These are phyloP conservation scores for Candida railenensis DNA, from an alignment of 805 yeast genomes.

Conservation along the genomic window DNA sequence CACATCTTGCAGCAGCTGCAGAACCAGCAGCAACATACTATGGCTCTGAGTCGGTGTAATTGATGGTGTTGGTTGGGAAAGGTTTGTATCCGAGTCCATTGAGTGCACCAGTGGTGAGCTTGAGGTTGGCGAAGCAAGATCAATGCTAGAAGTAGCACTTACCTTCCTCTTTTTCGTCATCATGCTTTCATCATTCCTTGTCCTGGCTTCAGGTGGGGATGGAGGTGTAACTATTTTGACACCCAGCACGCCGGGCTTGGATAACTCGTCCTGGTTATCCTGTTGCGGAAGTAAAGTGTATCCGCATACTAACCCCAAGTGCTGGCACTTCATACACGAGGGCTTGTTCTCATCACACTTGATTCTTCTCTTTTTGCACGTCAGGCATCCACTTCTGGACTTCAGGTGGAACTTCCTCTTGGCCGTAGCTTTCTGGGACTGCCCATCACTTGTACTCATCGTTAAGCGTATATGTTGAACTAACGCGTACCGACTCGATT, in stretches of 20 bases:
- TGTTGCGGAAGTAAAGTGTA: constrained; percentile 35
- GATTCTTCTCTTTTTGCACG: constrained; percentile 86
- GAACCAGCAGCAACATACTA: background rate
- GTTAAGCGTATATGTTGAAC: background rate
- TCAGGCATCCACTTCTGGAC: constrained; percentile 83
- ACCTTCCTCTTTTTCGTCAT: background rate
- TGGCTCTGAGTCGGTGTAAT: constrained; percentile 4
- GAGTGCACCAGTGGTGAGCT: background rate
- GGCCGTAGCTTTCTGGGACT: constrained; percentile 40
- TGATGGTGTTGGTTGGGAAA: constrained; percentile 4
- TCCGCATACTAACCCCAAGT: constrained; percentile 77
- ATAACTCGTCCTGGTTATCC: constrained; percentile 3
- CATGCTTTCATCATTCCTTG: background rate
- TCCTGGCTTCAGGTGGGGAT: background rate
- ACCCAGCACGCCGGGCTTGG: too few relatives aligned
- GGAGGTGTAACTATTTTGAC: background rate
- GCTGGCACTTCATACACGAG: constrained; percentile 70
- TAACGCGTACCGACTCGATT: background rate
- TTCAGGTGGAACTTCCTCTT: constrained; percentile 88
- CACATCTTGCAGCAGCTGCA: background rate
- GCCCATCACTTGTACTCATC: background rate
- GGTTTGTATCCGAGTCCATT: background rate
- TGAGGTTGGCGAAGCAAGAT: background rate
- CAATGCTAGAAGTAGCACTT: background rate
- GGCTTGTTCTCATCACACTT: constrained; percentile 92